These are phyloP conservation scores for Botryotinia calthae DNA, from an alignment of 2,329 filamentous ascomycete species.

Conservation along the genomic window DNA sequence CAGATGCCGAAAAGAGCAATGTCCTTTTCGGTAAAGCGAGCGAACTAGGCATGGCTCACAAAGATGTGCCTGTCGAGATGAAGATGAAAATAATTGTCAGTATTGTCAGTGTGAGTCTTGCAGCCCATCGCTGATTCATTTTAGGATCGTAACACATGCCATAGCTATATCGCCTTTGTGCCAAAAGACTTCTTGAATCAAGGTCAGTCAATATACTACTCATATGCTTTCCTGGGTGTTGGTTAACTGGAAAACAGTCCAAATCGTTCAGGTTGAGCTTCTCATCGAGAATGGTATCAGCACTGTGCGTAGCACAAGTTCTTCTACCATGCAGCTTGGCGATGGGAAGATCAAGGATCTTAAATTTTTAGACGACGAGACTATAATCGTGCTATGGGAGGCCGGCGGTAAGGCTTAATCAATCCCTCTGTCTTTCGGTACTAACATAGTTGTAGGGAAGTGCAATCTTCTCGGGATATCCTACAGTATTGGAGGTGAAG, in stretches of 20 bases:
- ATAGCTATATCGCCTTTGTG: constrained; percentile 31
- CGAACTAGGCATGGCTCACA: constrained; percentile 27
- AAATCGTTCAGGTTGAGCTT: constrained; percentile 33
- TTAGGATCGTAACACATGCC: constrained; percentile 27
- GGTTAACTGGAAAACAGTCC: constrained; percentile 27
- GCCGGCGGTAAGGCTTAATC: constrained; percentile 27
- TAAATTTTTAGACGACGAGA: constrained; percentile 34
- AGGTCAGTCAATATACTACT: constrained; percentile 26
- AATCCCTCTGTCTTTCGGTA: background rate
- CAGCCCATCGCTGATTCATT: constrained; percentile 1
- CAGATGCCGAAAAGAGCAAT: constrained; percentile 65
- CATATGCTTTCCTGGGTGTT: too few relatives aligned
- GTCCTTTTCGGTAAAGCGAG: constrained; percentile 61
- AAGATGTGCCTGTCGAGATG: constrained; percentile 32
- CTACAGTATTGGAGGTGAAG: constrained; percentile 22
- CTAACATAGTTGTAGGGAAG: constrained; percentile 13
- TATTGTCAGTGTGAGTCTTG: background rate
- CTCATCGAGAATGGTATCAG: constrained; percentile 38
- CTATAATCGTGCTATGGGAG: constrained; percentile 36
- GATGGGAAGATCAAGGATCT: constrained; percentile 37
- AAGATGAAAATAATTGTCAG: constrained; percentile 31
- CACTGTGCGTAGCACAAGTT: constrained; percentile 26
- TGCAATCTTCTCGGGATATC: constrained; percentile 31
- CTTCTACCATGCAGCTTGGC: constrained; percentile 32
- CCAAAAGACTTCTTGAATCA: constrained; percentile 27